A percentile compares a stretch with the other conserved stretches of the same genome.
These are phyloP conservation scores for Carex arenaria DNA, from an alignment of 202 grass and related monocot species.

Conservation along the genomic window DNA sequence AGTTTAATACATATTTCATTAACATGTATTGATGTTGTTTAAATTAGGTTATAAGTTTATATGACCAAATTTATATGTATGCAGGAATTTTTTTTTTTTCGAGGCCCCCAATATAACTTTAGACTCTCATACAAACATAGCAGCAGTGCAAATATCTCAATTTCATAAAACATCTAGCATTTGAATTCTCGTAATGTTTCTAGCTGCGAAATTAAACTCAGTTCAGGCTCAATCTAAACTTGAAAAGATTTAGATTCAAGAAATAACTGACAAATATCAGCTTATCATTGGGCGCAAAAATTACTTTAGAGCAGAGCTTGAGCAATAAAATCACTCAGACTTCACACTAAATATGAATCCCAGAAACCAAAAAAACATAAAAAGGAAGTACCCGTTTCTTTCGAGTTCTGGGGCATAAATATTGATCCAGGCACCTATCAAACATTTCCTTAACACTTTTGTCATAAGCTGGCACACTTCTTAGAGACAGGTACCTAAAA, in stretches of 20 bases:
- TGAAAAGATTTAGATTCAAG: not conserved
- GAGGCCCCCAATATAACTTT: not conserved
- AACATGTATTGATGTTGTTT: not conserved
- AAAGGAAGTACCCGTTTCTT: constrained; percentile 63
- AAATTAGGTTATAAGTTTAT: not conserved
- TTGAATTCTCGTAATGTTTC: not conserved
- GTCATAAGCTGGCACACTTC: constrained; percentile 89
- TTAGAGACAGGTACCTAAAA: constrained; percentile 69
- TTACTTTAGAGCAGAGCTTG: not conserved
- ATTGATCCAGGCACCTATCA: constrained; percentile 90
- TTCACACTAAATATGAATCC: not conserved
- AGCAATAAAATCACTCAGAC: not conserved
- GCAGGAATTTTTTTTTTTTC: not conserved
- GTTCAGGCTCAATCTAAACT: not conserved
- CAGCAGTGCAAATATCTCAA: not conserved
- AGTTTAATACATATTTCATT: not conserved
- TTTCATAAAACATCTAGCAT: not conserved
- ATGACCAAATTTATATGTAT: not conserved
- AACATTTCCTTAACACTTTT: constrained; percentile 85
- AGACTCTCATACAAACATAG: not conserved
- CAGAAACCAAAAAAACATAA: not conserved
- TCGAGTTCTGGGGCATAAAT: constrained; percentile 89
- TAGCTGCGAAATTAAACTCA: not conserved
- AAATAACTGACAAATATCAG: not conserved
- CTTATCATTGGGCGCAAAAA: not conserved